These are phyloP conservation scores for Spinacia oleracea DNA, from an alignment of 179 eudicot genomes.

Conservation along the genomic window DNA sequence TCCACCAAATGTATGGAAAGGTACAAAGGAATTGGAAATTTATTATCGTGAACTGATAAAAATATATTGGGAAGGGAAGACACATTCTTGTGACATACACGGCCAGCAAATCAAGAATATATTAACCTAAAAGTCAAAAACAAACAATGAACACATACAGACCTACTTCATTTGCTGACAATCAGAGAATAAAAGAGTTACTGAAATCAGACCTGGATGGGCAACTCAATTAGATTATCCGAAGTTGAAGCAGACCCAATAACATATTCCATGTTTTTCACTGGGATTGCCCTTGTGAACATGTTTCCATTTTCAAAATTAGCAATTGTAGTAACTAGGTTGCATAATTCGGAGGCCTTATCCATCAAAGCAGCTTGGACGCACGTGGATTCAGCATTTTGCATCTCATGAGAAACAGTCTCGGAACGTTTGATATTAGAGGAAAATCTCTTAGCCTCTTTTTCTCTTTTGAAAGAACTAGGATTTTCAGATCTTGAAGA, in stretches of 20 bases:
- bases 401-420: conserved; percentile 16
- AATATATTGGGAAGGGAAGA: background rate
- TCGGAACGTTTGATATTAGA: conserved; percentile 20
- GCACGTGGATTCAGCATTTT: conserved; percentile 24
- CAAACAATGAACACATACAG: background rate
- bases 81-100: background rate
- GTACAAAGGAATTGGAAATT: background rate
- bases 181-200: background rate
- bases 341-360: conserved; percentile 19
- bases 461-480: conserved; percentile 25
- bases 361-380: conserved; percentile 23
- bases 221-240: conserved; percentile 18
- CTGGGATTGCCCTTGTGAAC: conserved; percentile 15
- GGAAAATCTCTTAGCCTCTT: conserved; percentile 28
- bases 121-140: background rate
- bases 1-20: conserved; percentile 33
- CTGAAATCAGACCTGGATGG: conserved; percentile 23
- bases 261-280: conserved; percentile 19
- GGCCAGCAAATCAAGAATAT: background rate
- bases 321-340: conserved; percentile 19
- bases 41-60: background rate
- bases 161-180: background rate
- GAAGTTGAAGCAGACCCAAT: conserved; percentile 15
- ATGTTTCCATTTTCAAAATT: conserved; percentile 23
- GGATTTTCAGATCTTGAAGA: conserved; percentile 24